These are phyloP conservation scores for Papiliotrema nemorosa DNA, from an alignment of 1,284 basidiomycete species.

Conservation along the genomic window DNA sequence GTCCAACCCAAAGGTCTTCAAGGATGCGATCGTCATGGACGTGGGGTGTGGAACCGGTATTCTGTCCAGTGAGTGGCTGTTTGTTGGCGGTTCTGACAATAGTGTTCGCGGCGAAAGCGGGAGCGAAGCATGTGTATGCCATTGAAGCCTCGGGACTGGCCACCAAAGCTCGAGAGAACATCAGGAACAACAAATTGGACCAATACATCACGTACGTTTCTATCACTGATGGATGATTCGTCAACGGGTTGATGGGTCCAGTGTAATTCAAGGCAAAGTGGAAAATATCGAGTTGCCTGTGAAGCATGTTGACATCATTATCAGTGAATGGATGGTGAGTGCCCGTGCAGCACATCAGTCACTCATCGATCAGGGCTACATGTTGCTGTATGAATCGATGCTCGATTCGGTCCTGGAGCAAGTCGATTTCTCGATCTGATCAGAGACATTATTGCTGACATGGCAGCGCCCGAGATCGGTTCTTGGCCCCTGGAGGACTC, in stretches of 20 bases:
- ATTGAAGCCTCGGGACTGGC: conserved; percentile 89
- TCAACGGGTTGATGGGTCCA: conserved; percentile 30
- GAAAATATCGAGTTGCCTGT: conserved; percentile 72
- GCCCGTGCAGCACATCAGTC: not conserved
- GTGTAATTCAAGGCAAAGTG: conserved; percentile 80
- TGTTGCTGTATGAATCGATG: conserved; percentile 93
- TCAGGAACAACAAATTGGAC: conserved; percentile 73
- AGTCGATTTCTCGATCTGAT: conserved; percentile 4
- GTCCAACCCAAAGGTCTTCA: conserved; percentile 76
- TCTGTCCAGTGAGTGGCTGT: conserved; percentile 57
- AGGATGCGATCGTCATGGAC: conserved; percentile 83
- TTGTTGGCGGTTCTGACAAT: not conserved
- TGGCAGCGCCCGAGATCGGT: conserved; percentile 73
- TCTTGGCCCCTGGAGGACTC: conserved; percentile 70
- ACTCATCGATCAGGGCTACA: conserved; percentile 57
- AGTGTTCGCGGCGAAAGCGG: conserved; percentile 86
- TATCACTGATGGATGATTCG: not conserved
- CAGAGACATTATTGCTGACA: not conserved
- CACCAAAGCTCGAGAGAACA: conserved; percentile 73
- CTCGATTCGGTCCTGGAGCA: conserved; percentile 80
- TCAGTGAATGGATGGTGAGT: conserved; percentile 92
- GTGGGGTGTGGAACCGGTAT: conserved; percentile 95
- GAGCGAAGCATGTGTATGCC: conserved; percentile 88
- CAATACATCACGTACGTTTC: conserved; percentile 65
- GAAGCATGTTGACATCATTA: conserved; percentile 81